These are phyloP conservation scores for Quercus alba DNA, from an alignment of 306 rosid species.

Conservation along the genomic window DNA sequence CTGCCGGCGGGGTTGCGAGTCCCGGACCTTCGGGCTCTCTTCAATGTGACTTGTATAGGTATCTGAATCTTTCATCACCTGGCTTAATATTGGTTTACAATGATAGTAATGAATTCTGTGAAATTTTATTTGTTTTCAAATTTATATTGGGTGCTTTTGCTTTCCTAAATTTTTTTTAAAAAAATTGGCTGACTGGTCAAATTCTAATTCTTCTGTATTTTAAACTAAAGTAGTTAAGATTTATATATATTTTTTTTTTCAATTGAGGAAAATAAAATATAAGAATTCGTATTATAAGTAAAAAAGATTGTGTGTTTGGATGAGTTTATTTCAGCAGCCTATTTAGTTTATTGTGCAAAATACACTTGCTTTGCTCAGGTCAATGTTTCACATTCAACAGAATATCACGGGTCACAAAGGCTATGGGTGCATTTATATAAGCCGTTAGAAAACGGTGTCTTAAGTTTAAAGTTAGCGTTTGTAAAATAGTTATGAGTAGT, in stretches of 20 bases:
- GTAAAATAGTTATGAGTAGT: no score
- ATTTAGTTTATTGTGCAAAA: no score
- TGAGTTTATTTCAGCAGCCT: no score
- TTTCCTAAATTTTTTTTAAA: not conserved
- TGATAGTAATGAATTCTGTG: not conserved
- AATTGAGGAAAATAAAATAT: not conserved
- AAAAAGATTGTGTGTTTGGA: not conserved
- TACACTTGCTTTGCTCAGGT: not conserved
- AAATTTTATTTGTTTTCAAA: not conserved
- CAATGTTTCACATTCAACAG: not conserved
- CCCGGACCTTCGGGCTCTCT: slow-evolving; percentile 94
- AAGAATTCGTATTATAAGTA: not conserved
- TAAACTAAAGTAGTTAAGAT: not conserved
- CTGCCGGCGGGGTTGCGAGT: slow-evolving; percentile 93
- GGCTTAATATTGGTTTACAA: no score
- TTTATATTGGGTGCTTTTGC: not conserved
- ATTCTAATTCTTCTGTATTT: not conserved
- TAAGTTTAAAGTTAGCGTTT: no score
- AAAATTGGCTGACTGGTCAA: not conserved
- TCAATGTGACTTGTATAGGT: slow-evolving; percentile 94
- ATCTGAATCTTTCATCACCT: not conserved
- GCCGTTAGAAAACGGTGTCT: no score
- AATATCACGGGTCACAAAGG: not conserved
- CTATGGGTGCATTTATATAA: not conserved
- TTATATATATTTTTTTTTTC: not conserved